Evolutionary conservation across 2,329 filamentous ascomycete genomes (phyloP).

Genomic region (Sporothrix luriei): DNA sequence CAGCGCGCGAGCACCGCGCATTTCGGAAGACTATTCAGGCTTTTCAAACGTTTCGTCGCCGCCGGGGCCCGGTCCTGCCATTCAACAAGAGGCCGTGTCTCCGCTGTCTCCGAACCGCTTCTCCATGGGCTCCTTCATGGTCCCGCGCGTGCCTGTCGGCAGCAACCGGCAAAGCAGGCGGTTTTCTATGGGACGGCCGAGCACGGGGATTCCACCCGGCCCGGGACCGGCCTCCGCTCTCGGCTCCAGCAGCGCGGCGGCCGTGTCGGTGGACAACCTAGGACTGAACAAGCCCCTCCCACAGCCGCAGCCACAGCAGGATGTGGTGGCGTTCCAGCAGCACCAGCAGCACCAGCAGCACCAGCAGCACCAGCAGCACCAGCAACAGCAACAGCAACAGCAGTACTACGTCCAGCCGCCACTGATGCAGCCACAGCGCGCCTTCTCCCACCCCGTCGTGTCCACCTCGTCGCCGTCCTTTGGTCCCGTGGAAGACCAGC

Average conservation of each 20-base stretch:
- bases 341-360: conserved; percentile 31
- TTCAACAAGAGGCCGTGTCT: background rate
- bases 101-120: conserved; percentile 45
- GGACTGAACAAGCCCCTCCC: conserved; percentile 25
- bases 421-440: conserved; percentile 30
- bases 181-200: conserved; percentile 20
- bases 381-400: conserved; percentile 29
- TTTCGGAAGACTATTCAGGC: conserved; percentile 1
- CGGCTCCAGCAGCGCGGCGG: background rate
- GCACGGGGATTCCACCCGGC: background rate
- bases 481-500: conserved; percentile 50
- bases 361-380: conserved; percentile 33
- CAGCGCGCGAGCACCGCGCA: background rate
- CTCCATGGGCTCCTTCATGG: conserved; percentile 48
- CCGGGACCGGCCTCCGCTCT: background rate
- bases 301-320: conserved; percentile 34
- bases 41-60: too few relatives aligned
- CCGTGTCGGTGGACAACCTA: background rate
- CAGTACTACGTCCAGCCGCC: conserved; percentile 12
- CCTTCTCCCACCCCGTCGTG: conserved; percentile 33
- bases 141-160: conserved; percentile 48
- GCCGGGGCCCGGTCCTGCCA: background rate
- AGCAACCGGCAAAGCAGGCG: conserved; percentile 38
- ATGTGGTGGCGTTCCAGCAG: conserved; percentile 34
- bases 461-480: conserved; percentile 35